Evolutionary conservation across 768 basidiomycete genomes (phyloP).

Genomic region (Lyophyllum atratum): DNA sequence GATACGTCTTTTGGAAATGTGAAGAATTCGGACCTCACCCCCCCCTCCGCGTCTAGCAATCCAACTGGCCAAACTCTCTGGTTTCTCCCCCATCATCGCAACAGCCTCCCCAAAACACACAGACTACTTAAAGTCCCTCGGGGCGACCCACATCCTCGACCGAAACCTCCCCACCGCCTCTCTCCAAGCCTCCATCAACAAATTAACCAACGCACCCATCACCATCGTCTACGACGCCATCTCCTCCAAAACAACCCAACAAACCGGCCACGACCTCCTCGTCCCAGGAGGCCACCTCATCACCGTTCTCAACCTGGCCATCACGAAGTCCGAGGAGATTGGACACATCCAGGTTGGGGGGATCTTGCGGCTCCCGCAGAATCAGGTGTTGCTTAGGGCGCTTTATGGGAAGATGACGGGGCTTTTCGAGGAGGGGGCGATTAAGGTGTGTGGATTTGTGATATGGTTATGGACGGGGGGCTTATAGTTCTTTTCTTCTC

Average conservation of each 20-base stretch:
- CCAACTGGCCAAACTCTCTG: slow-evolving; percentile 41
- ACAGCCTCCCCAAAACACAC: slow-evolving; percentile 39
- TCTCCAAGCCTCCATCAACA: slow-evolving; percentile 26
- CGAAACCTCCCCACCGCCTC: slow-evolving; percentile 16
- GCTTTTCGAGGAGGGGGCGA: slow-evolving; percentile 28
- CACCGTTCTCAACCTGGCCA: slow-evolving; percentile 33
- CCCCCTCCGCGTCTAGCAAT: slow-evolving; percentile 26
- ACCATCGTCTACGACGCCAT: slow-evolving; percentile 30
- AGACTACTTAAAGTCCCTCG: slow-evolving; percentile 31
- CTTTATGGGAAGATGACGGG: slow-evolving; percentile 15
- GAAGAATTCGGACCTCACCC: background rate
- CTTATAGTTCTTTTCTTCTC: no score
- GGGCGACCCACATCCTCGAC: slow-evolving; percentile 40
- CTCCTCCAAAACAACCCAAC: slow-evolving; percentile 23
- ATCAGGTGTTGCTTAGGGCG: slow-evolving; percentile 13
- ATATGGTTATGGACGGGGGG: no score
- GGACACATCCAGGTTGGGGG: slow-evolving; percentile 12
- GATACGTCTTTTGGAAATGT: background rate
- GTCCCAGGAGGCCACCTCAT: slow-evolving; percentile 36
- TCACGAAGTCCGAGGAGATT: slow-evolving; percentile 34
- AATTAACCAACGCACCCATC: slow-evolving; percentile 21
- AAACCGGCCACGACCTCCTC: slow-evolving; percentile 25
- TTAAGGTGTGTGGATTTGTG: slow-evolving; percentile 32
- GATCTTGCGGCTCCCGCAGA: slow-evolving; percentile 21
- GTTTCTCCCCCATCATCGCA: slow-evolving; percentile 40